These are phyloP conservation scores for Myxozyma vanderwaltii DNA, from an alignment of 805 yeast genomes.

Conservation along the genomic window DNA sequence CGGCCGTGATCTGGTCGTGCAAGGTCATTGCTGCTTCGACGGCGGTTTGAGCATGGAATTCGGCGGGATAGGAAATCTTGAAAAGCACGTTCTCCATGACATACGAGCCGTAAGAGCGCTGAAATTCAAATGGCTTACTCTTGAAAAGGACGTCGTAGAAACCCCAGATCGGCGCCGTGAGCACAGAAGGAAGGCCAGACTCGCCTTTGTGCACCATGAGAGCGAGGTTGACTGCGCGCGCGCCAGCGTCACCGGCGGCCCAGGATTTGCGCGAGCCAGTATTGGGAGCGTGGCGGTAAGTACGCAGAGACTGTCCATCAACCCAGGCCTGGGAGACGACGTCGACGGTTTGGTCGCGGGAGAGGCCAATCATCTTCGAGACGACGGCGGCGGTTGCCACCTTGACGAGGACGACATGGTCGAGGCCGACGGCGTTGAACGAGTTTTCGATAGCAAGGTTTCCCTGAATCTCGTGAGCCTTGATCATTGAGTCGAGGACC, in stretches of 20 bases:
- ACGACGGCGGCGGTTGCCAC: conserved; percentile 64
- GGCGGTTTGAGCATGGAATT: conserved; percentile 67
- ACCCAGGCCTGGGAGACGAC: conserved; percentile 63
- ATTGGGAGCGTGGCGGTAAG: conserved; percentile 66
- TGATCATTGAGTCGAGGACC: conserved; percentile 58
- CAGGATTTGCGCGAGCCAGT: conserved; percentile 65
- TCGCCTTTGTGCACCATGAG: conserved; percentile 56
- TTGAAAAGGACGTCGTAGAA: conserved; percentile 62
- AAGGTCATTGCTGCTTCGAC: conserved; percentile 58
- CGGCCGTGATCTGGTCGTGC: conserved; percentile 43
- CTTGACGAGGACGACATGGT: conserved; percentile 61
- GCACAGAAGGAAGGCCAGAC: conserved; percentile 59
- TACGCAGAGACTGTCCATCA: conserved; percentile 61
- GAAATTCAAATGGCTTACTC: conserved; percentile 56
- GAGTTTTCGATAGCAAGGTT: conserved; percentile 61
- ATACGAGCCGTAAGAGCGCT: conserved; percentile 56
- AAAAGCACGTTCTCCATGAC: conserved; percentile 66
- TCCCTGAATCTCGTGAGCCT: conserved; percentile 67
- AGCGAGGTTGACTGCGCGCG: conserved; percentile 60
- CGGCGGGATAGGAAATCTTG: conserved; percentile 66
- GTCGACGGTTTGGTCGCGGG: conserved; percentile 54
- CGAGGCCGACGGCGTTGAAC: conserved; percentile 60
- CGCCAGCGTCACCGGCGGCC: conserved; percentile 68
- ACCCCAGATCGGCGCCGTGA: conserved; percentile 64
- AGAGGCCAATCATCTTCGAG: conserved; percentile 55